Percentiles rank a stretch among this genome's conserved stretches.
These are phyloP conservation scores for Quercus variabilis DNA, from an alignment of 306 rosid species.

Conservation along the genomic window DNA sequence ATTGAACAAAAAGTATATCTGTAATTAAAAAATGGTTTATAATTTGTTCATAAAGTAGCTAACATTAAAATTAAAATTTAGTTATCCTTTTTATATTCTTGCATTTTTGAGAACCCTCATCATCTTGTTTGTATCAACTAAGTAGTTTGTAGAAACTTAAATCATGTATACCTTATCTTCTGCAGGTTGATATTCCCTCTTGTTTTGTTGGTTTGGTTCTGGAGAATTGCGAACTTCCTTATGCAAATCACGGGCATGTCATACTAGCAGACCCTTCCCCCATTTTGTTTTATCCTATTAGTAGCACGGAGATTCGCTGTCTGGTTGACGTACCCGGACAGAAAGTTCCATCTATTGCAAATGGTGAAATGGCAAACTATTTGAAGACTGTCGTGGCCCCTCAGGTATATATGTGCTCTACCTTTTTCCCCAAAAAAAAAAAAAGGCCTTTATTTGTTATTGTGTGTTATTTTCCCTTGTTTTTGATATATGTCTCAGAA, in stretches of 20 bases:
- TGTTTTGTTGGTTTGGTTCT: slow-evolving; percentile 84
- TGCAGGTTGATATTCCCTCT: slow-evolving; percentile 90
- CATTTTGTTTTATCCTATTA: slow-evolving; percentile 84
- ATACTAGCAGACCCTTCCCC: slow-evolving; percentile 93
- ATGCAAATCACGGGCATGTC: slow-evolving; percentile 85
- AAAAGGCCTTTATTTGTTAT: background rate
- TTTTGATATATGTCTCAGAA: background rate
- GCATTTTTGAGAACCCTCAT: background rate
- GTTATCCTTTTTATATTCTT: background rate
- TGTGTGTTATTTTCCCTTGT: background rate
- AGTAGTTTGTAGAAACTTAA: slow-evolving; percentile 5
- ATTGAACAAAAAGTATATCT: background rate
- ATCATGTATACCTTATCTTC: slow-evolving; percentile 16
- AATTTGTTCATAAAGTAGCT: slow-evolving; percentile 4
- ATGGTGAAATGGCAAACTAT: slow-evolving; percentile 85
- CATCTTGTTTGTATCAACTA: background rate
- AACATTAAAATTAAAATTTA: background rate
- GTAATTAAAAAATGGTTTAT: background rate
- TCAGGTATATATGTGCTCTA: slow-evolving; percentile 47
- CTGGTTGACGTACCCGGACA: slow-evolving; percentile 96
- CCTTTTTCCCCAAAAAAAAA: background rate
- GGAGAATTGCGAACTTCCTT: slow-evolving; percentile 90
- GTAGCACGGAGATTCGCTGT: slow-evolving; percentile 90
- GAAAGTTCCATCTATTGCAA: slow-evolving; percentile 89
- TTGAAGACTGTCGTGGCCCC: slow-evolving; percentile 84